Evolutionary conservation across 2,329 filamentous ascomycete species (phyloP).

Genomic region (Colletotrichum gloeosporioides): DNA sequence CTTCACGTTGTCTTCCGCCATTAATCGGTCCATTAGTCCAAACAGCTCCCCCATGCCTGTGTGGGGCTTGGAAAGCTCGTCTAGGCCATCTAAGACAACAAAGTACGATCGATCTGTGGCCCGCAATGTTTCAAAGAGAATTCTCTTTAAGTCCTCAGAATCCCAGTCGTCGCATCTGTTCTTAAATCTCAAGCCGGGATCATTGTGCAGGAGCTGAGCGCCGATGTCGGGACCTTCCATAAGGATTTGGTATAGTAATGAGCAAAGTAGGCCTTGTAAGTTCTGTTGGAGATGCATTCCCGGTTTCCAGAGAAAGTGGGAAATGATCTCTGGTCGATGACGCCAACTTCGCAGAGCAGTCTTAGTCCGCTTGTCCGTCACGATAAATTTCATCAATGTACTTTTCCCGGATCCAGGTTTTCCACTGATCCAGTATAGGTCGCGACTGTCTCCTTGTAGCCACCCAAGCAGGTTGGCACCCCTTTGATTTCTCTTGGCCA

Average conservation of each 20-base stretch:
- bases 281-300: not conserved
- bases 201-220: not conserved
- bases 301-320: not conserved
- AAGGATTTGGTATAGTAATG: not conserved
- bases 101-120: not conserved
- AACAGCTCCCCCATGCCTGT: not conserved
- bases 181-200: not conserved
- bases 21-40: not conserved
- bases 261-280: not conserved
- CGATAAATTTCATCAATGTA: constrained; percentile 35
- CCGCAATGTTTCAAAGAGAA: not conserved
- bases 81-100: not conserved
- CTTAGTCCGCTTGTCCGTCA: not conserved
- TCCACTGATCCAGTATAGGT: constrained; percentile 33
- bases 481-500: not conserved
- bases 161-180: not conserved
- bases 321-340: not conserved
- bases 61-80: not conserved
- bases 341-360: not conserved
- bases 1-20: not conserved
- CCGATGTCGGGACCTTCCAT: not conserved
- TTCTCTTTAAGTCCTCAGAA: not conserved
- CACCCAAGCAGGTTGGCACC: not conserved
- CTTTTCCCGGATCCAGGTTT: constrained; percentile 38
- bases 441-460: not conserved